Evolutionary conservation across 2,329 filamentous ascomycete species (phyloP).

Genomic region (Trichoderma endophyticum): DNA sequence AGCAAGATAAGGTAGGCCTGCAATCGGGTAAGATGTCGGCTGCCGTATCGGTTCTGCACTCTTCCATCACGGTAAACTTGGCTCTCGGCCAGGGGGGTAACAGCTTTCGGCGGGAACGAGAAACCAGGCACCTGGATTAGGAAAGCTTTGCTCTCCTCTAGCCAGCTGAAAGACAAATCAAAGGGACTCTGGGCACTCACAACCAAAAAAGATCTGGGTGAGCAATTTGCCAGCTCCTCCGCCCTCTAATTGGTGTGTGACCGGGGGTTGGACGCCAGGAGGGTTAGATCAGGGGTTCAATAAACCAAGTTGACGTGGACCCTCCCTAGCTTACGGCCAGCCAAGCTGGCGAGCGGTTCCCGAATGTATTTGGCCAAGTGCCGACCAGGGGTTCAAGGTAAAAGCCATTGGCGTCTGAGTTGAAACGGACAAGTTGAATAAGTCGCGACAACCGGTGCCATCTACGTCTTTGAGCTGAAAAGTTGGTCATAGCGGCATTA

Average conservation of each 20-base stretch:
- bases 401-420: slow-evolving; percentile 6
- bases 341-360: slow-evolving; percentile 3
- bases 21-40: neutral
- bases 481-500: neutral
- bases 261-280: slow-evolving; percentile 1
- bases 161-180: slow-evolving; percentile 9
- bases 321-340: slow-evolving; percentile 10
- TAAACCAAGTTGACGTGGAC: slow-evolving; percentile 20
- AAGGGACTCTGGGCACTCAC: neutral
- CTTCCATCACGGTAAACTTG: neutral
- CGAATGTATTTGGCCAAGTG: slow-evolving; percentile 14
- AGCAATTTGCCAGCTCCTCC: neutral
- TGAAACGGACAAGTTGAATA: neutral
- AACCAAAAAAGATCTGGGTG: slow-evolving; percentile 1
- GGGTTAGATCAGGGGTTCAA: slow-evolving; percentile 18
- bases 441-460: neutral
- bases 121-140: neutral
- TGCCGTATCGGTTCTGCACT: neutral
- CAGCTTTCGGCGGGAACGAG: neutral
- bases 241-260: slow-evolving; percentile 10
- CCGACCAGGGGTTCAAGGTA: slow-evolving; percentile 14
- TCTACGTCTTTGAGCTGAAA: neutral
- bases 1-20: neutral
- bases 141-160: slow-evolving; percentile 9
- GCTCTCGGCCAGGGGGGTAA: neutral